Evolutionary conservation across 805 yeast genomes (phyloP).

Genomic region (Lipomyces orientalis): DNA sequence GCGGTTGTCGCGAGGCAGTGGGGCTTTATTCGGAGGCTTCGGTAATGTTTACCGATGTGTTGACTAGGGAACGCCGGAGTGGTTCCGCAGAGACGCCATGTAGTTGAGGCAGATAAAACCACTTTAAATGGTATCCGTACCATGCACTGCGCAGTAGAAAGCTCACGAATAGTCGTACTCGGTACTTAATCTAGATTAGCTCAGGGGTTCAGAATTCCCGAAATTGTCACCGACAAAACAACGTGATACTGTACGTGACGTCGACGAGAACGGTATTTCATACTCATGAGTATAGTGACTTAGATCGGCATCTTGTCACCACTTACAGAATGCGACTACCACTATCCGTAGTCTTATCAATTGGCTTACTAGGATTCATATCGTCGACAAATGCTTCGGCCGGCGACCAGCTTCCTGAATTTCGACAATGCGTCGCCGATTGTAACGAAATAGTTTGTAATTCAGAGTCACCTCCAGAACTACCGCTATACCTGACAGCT

Average conservation of each 20-base stretch:
- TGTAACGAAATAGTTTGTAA: slow-evolving; percentile 50
- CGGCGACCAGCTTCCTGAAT: slow-evolving; percentile 59
- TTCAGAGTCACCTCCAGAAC: slow-evolving; percentile 38
- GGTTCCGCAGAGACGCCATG: background rate
- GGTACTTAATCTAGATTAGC: background rate
- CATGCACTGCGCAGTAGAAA: background rate
- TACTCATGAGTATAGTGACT: too few relatives aligned
- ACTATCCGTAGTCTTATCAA: background rate
- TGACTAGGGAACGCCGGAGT: too few relatives aligned
- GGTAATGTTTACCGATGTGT: too few relatives aligned
- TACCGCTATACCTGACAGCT: slow-evolving; percentile 51
- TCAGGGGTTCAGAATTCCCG: background rate
- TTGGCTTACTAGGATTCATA: background rate
- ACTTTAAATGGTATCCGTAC: background rate
- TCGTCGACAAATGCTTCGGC: slow-evolving; percentile 48
- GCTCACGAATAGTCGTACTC: background rate
- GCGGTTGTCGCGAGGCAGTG: too few relatives aligned
- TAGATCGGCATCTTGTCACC: background rate
- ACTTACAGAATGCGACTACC: background rate
- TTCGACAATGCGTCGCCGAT: slow-evolving; percentile 51
- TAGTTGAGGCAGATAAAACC: background rate
- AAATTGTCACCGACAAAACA: background rate
- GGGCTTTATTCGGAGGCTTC: too few relatives aligned
- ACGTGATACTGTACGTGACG: background rate
- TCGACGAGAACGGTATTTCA: background rate